phyloP scores from a whole-genome alignment of 805 yeast species.

The Wickerhamomyces kurtzmanii region DNA sequence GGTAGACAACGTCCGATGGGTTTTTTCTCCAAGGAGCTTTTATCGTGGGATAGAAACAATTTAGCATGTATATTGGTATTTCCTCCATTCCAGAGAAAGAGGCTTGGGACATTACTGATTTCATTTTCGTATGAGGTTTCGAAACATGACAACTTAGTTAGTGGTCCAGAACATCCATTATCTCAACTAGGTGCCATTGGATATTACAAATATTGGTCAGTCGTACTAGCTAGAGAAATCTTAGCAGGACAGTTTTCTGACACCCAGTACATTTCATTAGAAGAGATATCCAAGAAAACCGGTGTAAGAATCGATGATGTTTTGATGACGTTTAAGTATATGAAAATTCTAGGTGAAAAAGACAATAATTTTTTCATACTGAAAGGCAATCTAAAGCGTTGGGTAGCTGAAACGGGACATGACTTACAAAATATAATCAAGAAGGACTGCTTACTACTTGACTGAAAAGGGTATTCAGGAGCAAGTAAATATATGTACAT shows the following conservation, averaged over 20 bases:
- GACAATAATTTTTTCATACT: constrained; percentile 10
- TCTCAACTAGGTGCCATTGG: constrained; percentile 72
- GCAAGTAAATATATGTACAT: too few relatives aligned
- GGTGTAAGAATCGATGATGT: constrained; percentile 61
- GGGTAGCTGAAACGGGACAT: constrained; percentile 10
- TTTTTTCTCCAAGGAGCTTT: constrained; percentile 80
- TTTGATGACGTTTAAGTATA: constrained; percentile 43
- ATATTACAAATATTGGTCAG: constrained; percentile 71
- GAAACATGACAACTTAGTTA: constrained; percentile 45
- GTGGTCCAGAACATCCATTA: constrained; percentile 91
- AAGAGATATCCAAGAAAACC: constrained; percentile 41
- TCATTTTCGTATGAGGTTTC: constrained; percentile 79
- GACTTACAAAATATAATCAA: constrained; percentile 7
- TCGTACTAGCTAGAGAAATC: constrained; percentile 33
- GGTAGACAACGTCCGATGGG: constrained; percentile 60
- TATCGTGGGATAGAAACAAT: constrained; percentile 71
- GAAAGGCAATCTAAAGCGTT: constrained; percentile 5
- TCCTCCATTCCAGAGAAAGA: constrained; percentile 82
- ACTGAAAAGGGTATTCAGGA: too few relatives aligned
- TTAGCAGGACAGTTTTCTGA: constrained; percentile 27
- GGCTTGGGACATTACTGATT: constrained; percentile 70
- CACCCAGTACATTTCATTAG: constrained; percentile 27
- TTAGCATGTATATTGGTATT: constrained; percentile 85
- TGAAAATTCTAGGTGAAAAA: constrained; percentile 32
- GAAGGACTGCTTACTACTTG: constrained; percentile 1